phyloP scores from a whole-genome alignment of 345 rosid genomes.

The Aegle marmelos region DNA sequence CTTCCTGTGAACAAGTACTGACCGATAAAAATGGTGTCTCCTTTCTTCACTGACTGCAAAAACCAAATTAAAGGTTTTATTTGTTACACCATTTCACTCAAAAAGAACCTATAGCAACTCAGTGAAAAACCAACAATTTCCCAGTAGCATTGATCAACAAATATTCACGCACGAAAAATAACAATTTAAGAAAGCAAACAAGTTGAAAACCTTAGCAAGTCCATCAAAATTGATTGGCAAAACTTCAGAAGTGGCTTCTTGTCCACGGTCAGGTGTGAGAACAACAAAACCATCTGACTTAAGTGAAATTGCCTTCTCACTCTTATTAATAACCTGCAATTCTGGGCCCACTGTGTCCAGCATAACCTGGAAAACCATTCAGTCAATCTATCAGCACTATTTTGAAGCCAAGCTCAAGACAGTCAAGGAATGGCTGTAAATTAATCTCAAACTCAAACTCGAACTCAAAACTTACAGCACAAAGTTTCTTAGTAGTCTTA shows the following conservation, averaged over 20 bases:
- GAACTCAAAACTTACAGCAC: slow-evolving; percentile 67
- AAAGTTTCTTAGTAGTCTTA: slow-evolving; percentile 79
- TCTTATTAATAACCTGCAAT: slow-evolving; percentile 80
- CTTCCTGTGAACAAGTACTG: slow-evolving; percentile 96
- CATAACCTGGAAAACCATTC: slow-evolving; percentile 63
- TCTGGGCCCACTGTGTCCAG: slow-evolving; percentile 95
- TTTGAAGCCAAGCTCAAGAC: neutral
- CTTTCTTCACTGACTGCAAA: slow-evolving; percentile 80
- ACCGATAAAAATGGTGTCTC: slow-evolving; percentile 93
- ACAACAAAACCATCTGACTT: slow-evolving; percentile 68
- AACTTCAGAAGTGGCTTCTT: slow-evolving; percentile 78
- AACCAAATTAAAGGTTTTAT: slow-evolving; percentile 18
- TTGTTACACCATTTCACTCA: neutral
- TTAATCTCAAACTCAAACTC: neutral
- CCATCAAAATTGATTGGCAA: slow-evolving; percentile 94
- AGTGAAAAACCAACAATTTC: neutral
- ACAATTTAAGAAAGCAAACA: neutral
- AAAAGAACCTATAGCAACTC: neutral
- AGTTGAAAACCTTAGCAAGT: slow-evolving; percentile 62
- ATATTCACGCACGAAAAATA: neutral
- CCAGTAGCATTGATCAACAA: neutral
- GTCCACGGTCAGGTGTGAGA: slow-evolving; percentile 73
- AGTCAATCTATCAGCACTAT: neutral
- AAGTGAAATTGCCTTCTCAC: slow-evolving; percentile 69
- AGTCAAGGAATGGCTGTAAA: neutral